Conservation (phyloP, 2,329 filamentous ascomycete genomes). For the Tolypocladium tundrense region DNA sequence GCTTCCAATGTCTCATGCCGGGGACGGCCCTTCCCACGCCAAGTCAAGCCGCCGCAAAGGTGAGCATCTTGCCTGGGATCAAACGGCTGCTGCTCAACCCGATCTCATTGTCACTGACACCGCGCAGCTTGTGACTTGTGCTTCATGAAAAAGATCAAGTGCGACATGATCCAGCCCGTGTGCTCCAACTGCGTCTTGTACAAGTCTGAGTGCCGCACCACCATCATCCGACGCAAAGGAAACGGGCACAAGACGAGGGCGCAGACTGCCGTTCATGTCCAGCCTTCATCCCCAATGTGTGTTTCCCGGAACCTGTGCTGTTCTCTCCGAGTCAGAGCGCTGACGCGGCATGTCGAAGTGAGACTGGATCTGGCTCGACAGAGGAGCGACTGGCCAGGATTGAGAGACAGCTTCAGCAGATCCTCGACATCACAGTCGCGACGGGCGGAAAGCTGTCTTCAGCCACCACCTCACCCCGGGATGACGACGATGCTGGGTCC, state of each 20-base stretch:
- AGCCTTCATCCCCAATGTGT: not conserved
- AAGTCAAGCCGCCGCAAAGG: constrained; percentile 2
- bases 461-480: not conserved
- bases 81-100: not conserved
- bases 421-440: constrained; percentile 10
- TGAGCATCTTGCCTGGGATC: not conserved
- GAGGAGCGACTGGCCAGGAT: constrained; percentile 19
- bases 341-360: constrained; percentile 3
- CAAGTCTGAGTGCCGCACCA: constrained; percentile 24
- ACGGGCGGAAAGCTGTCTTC: not conserved
- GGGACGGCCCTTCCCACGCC: not conserved
- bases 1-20: not conserved
- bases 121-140: constrained; percentile 30
- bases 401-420: constrained; percentile 20
- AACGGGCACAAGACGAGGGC: constrained; percentile 10
- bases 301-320: not conserved
- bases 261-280: not conserved
- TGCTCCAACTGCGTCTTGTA: constrained; percentile 34
- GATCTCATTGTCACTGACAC: not conserved
- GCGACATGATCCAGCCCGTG: constrained; percentile 30
- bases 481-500: not conserved
- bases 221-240: constrained; percentile 14
- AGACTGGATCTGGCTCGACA: not conserved
- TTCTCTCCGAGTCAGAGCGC: too few species aligned
- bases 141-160: constrained; percentile 36